phyloP scores from a whole-genome alignment of 2,329 filamentous ascomycete species.

The Hirsutella thompsonii region DNA sequence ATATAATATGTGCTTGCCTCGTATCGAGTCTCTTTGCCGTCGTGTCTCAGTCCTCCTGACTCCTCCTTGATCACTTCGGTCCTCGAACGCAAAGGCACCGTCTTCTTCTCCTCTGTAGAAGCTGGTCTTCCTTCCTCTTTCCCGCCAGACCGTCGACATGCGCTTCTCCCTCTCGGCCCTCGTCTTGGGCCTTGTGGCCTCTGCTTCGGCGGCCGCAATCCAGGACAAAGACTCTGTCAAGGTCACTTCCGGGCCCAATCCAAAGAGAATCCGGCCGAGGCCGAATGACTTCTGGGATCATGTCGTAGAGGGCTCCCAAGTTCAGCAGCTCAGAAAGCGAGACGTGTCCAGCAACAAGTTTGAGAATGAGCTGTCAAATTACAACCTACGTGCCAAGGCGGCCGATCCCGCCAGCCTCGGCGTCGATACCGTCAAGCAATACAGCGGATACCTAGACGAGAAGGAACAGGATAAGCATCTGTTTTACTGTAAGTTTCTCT shows the following conservation, averaged over 20 bases:
- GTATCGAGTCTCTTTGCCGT: too few relatives aligned
- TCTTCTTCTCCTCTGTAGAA: not conserved
- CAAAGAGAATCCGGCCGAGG: not conserved
- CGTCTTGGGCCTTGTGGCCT: not conserved
- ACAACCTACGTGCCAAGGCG: slow-evolving; percentile 79
- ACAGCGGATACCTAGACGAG: slow-evolving; percentile 93
- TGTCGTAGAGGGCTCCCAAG: slow-evolving; percentile 1
- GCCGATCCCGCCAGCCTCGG: slow-evolving; percentile 75
- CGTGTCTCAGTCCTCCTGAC: too few relatives aligned
- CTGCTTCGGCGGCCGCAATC: not conserved
- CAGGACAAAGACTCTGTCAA: not conserved
- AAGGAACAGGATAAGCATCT: slow-evolving; percentile 93
- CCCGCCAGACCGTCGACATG: not conserved
- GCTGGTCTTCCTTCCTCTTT: too few relatives aligned
- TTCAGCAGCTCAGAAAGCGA: not conserved
- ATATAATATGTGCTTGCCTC: too few relatives aligned
- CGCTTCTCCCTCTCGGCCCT: slow-evolving; percentile 1
- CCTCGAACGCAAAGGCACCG: too few relatives aligned
- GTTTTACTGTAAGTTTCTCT: slow-evolving; percentile 84
- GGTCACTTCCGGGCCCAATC: slow-evolving; percentile 1
- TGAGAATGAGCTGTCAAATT: slow-evolving; percentile 49
- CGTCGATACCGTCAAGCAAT: slow-evolving; percentile 91
- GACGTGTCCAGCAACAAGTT: slow-evolving; percentile 49
- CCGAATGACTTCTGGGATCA: slow-evolving; percentile 2
- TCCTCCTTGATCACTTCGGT: too few relatives aligned